These are phyloP conservation scores for Aspergillus sp. DNA, from an alignment of 2,329 filamentous ascomycete genomes.

Conservation along the genomic window DNA sequence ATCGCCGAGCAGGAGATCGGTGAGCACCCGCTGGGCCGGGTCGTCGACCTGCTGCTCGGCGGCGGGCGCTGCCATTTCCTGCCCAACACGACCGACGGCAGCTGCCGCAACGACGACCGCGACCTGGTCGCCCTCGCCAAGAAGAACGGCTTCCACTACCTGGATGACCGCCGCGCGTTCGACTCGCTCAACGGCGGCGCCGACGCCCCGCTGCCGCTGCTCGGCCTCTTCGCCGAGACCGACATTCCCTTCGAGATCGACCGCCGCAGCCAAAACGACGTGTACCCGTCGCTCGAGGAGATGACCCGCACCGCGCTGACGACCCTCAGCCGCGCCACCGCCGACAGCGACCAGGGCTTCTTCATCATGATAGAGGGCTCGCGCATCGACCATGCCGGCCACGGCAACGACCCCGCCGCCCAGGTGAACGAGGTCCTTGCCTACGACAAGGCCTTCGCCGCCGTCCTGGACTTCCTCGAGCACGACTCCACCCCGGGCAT, in stretches of 20 bases:
- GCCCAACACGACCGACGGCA: conserved; percentile 74
- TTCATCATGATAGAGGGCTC: conserved; percentile 99
- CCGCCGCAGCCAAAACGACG: conserved; percentile 71
- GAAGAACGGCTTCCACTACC: conserved; percentile 77
- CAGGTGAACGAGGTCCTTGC: conserved; percentile 92
- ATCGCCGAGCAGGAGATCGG: conserved; percentile 93
- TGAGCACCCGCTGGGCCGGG: conserved; percentile 77
- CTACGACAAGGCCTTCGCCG: conserved; percentile 82
- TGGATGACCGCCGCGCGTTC: conserved; percentile 70
- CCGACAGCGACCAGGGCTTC: conserved; percentile 84
- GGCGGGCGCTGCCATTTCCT: conserved; percentile 93
- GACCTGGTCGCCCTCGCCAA: conserved; percentile 73
- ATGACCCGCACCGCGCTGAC: conserved; percentile 83
- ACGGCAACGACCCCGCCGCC: conserved; percentile 78
- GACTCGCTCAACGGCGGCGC: conserved; percentile 68
- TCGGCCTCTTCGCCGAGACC: conserved; percentile 78
- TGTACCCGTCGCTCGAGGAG: conserved; percentile 86
- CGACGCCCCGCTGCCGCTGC: conserved; percentile 70
- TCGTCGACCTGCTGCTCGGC: conserved; percentile 89
- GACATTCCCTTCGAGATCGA: conserved; percentile 96
- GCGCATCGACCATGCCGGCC: conserved; percentile 91
- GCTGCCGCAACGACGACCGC: conserved; percentile 76
- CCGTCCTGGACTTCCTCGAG: conserved; percentile 81
- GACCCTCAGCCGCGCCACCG: conserved; percentile 76
- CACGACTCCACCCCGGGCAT: conserved; percentile 69